Evolutionary conservation across 2,329 filamentous ascomycete species (phyloP), one percentile per base, ranked within the genome.

Genomic region (Trichoderma semiorbis): DNA sequence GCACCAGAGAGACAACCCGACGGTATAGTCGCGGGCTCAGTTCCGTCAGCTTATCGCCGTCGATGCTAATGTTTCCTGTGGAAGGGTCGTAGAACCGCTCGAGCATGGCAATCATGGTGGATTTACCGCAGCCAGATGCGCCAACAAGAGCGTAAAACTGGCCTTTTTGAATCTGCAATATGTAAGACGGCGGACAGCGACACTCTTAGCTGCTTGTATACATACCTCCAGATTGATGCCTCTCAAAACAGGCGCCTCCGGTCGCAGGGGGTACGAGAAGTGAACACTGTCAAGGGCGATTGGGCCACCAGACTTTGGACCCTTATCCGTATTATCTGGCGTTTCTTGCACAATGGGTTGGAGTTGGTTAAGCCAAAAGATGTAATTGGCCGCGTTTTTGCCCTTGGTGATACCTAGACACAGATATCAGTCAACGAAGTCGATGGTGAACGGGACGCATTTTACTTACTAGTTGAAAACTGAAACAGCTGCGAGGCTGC

Each of bases 261-360:
- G 80, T 28, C 84, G 78, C 67, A 83, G 76, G 3, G 90, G 89
- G 74, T 93, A 93, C 2, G 88, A 84, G 77, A 93, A 93, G 26
- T 84, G 81, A n/a, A 92, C 84, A 36, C 87, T 79, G 8, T 84
- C 81, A 72, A 91, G 84, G 16, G 84, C 81, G 3, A 91, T 82
- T 0, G 64, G 70, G 3, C 73, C 73, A 39, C 78, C 79, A 1
- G 78, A 74, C 18, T 78, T 78, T 1, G 84, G 84, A 0, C 78
- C 79, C 1, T 78, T 79, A 34, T 80, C 75, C 11, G 75, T 74
- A 75, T 85, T 85, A 36, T 82, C 76, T 1, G 78, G 75, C 0
- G 81, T 86, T 72, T 84, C 83, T 26, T 78, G 78, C 30, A 85
- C 83, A 4, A 75, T 82, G 0, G 81, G 80, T 71, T 85, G 76